Conservation (phyloP, 106 monocot genomes). For the Iris macrosiphon region DNA sequence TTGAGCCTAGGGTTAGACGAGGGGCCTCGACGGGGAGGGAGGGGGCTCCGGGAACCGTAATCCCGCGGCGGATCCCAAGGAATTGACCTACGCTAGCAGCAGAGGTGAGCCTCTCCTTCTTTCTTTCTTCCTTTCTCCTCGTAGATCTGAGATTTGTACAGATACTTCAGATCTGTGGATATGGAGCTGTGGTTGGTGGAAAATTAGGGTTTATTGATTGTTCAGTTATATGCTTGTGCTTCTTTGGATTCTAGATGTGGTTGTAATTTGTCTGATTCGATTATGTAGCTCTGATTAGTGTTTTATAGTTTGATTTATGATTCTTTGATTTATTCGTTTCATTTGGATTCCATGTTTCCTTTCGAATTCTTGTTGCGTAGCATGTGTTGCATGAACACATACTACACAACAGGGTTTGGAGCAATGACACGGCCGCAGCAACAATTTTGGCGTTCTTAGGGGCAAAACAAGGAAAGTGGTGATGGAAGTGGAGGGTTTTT, state of each 20-base stretch:
- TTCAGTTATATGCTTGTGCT: not conserved
- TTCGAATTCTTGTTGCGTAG: not conserved
- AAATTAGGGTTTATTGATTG: not conserved
- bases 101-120: not conserved
- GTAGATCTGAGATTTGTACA: not conserved
- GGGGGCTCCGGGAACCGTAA: conserved; percentile 5
- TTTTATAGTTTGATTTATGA: not conserved
- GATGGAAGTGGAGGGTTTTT: too few relatives aligned
- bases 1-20: not conserved
- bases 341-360: too few relatives aligned
- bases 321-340: not conserved
- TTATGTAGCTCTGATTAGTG: not conserved
- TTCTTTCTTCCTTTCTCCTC: not conserved
- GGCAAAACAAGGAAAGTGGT: too few relatives aligned
- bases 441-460: too few relatives aligned
- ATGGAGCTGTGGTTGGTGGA: not conserved
- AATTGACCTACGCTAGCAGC: not conserved
- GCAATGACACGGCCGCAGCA: not conserved
- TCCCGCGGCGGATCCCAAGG: not conserved
- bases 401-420: not conserved
- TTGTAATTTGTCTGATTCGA: not conserved
- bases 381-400: not conserved
- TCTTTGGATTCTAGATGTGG: not conserved
- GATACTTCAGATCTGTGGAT: not conserved
- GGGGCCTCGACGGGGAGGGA: not conserved